Base-by-base conservation (phyloP, 495 filamentous ascomycete species). In the Hyaloscypha bicolor region DNA sequence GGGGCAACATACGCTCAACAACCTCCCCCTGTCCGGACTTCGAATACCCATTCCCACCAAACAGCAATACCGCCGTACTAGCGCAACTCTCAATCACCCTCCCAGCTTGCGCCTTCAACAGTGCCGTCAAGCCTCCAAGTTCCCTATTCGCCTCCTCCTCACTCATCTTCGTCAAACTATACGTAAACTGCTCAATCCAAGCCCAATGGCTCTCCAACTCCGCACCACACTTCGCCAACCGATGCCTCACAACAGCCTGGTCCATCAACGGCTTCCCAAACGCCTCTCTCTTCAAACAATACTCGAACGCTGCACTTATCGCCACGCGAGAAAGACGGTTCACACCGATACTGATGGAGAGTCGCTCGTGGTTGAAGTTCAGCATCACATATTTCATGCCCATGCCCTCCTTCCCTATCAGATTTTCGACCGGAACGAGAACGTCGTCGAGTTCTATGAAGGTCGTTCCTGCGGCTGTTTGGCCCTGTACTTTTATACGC, bases 311-410 rank as follows among this genome's bases (percentile, higher is more conserved):
- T 1, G 86, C 69, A 29, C 82, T 74, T 6, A 93, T 78, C 9
- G 88, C 89, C 3, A 91, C 88, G 11, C 91, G 81, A 0, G 88
- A 81, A 66, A 85, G 77, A 2, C 91, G 81, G 9, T 87, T 90
- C 4, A 82, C 82, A 1, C 84, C 84, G 31, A 92, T 84, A 8
- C 87, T 78, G 60, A 93, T 89, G 30, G 82, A 79, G 2, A 93
- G 77, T 0, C 90, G 85, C 78, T 93, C 91, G 71, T 93, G 90
- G 79, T 93, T 93, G 85, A 93, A 93, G 77, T 93, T 93, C 52
- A 87, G 89, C 90, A 93, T 93, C 68, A 93, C 86, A 70, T 91
- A 88, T 45, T 79, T 81, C 88, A 93, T 91, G 16, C 91, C 91
- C 64, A 81, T 79, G 55, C 88, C 88, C 71, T 93, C 91, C 33